Conservation (phyloP, 2,329 filamentous ascomycete species). For the Fusarium xylarioides region DNA sequence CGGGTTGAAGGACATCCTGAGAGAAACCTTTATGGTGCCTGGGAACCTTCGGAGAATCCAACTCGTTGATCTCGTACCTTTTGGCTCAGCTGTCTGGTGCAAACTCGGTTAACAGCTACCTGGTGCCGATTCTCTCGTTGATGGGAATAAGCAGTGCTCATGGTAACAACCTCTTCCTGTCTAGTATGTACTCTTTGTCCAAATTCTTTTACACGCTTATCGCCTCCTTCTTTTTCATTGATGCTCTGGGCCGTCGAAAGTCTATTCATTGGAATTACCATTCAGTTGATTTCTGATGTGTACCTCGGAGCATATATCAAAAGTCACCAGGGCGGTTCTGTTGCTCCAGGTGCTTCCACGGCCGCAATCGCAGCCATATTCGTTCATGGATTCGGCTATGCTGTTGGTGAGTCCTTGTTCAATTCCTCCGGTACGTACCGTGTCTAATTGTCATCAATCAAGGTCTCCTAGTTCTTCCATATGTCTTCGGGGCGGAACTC, state of each 20-base stretch:
- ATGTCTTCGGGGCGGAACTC: conserved; percentile 55
- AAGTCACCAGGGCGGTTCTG: conserved; percentile 41
- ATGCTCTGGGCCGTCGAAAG: background rate
- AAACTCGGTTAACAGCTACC: conserved; percentile 55
- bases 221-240: background rate
- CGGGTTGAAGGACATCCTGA: conserved; percentile 36
- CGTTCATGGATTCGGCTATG: conserved; percentile 56
- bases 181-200: conserved; percentile 53
- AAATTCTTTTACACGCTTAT: conserved; percentile 49
- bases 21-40: conserved; percentile 50
- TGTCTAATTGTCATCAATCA: background rate
- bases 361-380: conserved; percentile 56
- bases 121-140: conserved; percentile 53
- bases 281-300: conserved; percentile 53
- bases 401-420: conserved; percentile 23
- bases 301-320: conserved; percentile 54
- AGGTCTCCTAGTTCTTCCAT: conserved; percentile 51
- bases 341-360: conserved; percentile 43
- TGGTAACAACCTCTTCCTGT: conserved; percentile 49
- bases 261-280: conserved; percentile 47
- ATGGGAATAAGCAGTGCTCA: conserved; percentile 37
- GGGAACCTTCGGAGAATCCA: conserved; percentile 53
- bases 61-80: conserved; percentile 49
- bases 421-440: background rate
- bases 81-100: conserved; percentile 55